Conservation (phyloP, 768 basidiomycete species). For the Favolaschia claudopus region DNA sequence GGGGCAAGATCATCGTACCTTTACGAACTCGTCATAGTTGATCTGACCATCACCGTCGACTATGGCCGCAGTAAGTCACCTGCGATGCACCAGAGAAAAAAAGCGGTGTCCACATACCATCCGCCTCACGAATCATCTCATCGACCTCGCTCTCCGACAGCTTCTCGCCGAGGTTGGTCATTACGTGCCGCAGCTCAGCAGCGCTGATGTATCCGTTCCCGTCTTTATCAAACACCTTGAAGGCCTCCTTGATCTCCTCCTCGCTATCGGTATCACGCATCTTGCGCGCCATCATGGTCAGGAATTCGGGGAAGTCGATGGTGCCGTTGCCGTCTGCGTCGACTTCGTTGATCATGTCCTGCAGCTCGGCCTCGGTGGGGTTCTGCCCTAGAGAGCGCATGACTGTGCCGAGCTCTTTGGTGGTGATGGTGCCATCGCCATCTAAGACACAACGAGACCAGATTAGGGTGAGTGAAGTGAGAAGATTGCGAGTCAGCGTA, state of each 20-base stretch:
- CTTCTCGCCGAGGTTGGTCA: conserved; percentile 71
- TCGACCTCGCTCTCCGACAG: conserved; percentile 42
- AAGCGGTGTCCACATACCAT: conserved; percentile 44
- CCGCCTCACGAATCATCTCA: conserved; percentile 57
- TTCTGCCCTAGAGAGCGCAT: conserved; percentile 59
- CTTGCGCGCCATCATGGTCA: conserved; percentile 54
- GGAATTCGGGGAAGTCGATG: conserved; percentile 57
- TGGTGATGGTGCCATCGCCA: conserved; percentile 58
- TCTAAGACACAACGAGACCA: conserved; percentile 39
- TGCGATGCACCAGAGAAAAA: not conserved
- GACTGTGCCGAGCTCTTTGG: conserved; percentile 52
- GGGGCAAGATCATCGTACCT: conserved; percentile 26
- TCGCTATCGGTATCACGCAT: conserved; percentile 49
- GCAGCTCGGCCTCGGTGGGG: conserved; percentile 56
- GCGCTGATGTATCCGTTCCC: conserved; percentile 83
- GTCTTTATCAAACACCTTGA: conserved; percentile 69
- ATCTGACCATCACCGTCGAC: conserved; percentile 29
- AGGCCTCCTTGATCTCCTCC: conserved; percentile 56
- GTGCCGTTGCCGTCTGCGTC: conserved; percentile 53
- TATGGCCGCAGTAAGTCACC: not conserved
- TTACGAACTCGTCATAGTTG: conserved; percentile 38
- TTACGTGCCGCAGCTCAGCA: conserved; percentile 83
- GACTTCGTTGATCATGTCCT: conserved; percentile 58
- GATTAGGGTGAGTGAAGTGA: not conserved
- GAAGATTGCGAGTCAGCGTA: not conserved